Percentiles rank a stretch among this genome's conserved stretches.
Conservation (phyloP, 371 early-diverging fungal genomes). For the Fennellomyces sp. region DNA sequence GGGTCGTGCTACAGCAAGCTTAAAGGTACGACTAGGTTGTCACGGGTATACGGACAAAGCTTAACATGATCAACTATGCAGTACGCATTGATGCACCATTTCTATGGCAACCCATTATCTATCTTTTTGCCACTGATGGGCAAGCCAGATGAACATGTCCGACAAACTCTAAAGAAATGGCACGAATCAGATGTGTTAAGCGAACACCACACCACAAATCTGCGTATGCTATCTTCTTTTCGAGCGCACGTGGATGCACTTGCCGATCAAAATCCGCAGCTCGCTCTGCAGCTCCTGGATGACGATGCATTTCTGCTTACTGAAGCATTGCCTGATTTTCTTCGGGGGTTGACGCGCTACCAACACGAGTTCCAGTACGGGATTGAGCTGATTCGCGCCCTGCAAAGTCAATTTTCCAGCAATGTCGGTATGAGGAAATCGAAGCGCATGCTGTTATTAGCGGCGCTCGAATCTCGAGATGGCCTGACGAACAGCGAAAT, state of each 20-base stretch:
- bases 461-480: slow-evolving; percentile 46
- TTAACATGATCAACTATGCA: background rate
- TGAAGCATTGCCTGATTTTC: slow-evolving; percentile 38
- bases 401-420: slow-evolving; percentile 54
- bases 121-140: slow-evolving; percentile 53
- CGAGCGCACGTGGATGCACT: slow-evolving; percentile 53
- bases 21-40: no score
- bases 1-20: slow-evolving; percentile 65
- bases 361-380: slow-evolving; percentile 55
- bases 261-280: slow-evolving; percentile 43
- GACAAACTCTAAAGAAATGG: slow-evolving; percentile 37
- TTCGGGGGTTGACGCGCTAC: slow-evolving; percentile 46
- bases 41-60: background rate
- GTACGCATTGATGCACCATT: slow-evolving; percentile 88
- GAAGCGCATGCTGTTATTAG: slow-evolving; percentile 54
- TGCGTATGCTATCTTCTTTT: slow-evolving; percentile 82
- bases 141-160: slow-evolving; percentile 23
- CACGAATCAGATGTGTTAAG: slow-evolving; percentile 22
- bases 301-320: slow-evolving; percentile 48
- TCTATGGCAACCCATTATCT: slow-evolving; percentile 84
- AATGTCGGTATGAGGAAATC: slow-evolving; percentile 46
- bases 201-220: slow-evolving; percentile 56
- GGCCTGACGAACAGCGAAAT: slow-evolving; percentile 24
- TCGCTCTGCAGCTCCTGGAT: slow-evolving; percentile 52
- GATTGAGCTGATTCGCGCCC: slow-evolving; percentile 49